These are phyloP conservation scores for Neofusicoccum sp. DNA, from an alignment of 2,329 filamentous ascomycete species.

Conservation along the genomic window DNA sequence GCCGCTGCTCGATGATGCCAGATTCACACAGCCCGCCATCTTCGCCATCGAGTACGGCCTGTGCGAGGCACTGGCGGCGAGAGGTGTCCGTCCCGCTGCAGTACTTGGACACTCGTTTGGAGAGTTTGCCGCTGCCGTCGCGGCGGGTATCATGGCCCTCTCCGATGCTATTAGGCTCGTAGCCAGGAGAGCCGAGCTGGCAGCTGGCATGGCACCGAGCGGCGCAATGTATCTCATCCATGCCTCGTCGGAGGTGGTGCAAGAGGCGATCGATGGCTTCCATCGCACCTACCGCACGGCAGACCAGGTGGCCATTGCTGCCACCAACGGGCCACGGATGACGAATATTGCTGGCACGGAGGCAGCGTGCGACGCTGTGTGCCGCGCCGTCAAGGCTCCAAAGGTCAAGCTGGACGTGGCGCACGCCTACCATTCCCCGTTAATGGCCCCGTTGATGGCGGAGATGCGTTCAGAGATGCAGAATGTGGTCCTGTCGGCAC, in stretches of 20 bases:
- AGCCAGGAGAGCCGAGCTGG: neutral
- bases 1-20: constrained; percentile 20
- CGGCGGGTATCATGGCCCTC: constrained; percentile 26
- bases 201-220: neutral
- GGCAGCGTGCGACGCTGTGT: neutral
- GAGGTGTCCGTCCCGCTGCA: constrained; percentile 29
- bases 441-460: neutral
- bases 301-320: neutral
- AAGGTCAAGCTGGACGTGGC: neutral
- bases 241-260: neutral
- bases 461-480: neutral
- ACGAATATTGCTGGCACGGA: neutral
- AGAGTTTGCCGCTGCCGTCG: constrained; percentile 42
- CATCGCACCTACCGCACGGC: neutral
- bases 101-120: constrained; percentile 44
- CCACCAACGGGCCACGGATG: neutral
- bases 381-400: neutral
- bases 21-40: constrained; percentile 34
- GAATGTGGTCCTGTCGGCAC: neutral
- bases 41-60: constrained; percentile 39
- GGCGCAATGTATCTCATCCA: neutral
- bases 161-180: constrained; percentile 24
- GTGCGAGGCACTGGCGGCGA: constrained; percentile 27
- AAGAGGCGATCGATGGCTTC: neutral
- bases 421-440: neutral